Evolutionary conservation across 1,284 basidiomycete genomes (phyloP).

Genomic region (Lentinula novae-zelandiae): DNA sequence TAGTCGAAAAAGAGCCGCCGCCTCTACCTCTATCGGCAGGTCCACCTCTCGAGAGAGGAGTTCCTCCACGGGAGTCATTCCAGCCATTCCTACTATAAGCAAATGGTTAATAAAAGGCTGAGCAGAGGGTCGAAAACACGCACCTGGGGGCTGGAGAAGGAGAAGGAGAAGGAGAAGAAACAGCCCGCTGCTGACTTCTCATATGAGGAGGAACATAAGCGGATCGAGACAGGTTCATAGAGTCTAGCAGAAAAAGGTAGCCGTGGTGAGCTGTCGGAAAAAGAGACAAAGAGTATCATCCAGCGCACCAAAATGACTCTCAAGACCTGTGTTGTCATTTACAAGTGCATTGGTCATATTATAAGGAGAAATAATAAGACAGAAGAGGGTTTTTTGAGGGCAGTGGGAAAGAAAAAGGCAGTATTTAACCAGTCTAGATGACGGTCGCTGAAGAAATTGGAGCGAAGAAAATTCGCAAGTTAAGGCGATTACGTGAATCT

Average conservation of each 20-base stretch:
- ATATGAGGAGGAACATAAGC: conserved; percentile 94
- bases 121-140: conserved; percentile 27
- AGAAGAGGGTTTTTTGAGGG: conserved; percentile 4
- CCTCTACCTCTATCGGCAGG: conserved; percentile 44
- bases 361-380: conserved; percentile 31
- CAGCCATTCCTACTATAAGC: conserved; percentile 54
- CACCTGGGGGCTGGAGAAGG: conserved; percentile 41
- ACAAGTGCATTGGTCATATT: conserved; percentile 88
- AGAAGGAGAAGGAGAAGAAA: conserved; percentile 42
- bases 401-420: not conserved
- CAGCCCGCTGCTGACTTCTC: conserved; percentile 79
- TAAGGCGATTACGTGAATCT: not conserved
- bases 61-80: conserved; percentile 61
- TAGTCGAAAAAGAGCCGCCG: conserved; percentile 38
- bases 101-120: conserved; percentile 15
- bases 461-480: not conserved
- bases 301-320: conserved; percentile 76
- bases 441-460: conserved; percentile 7
- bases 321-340: conserved; percentile 76
- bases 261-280: conserved; percentile 9
- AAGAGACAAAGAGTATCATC: conserved; percentile 14
- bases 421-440: conserved; percentile 13
- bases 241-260: conserved; percentile 29
- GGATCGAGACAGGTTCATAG: conserved; percentile 77
- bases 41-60: conserved; percentile 37